Percentiles rank a stretch among this genome's conserved stretches.
Evolutionary conservation across 495 filamentous ascomycete genomes (phyloP).

Genomic region (Choiromyces venosus): DNA sequence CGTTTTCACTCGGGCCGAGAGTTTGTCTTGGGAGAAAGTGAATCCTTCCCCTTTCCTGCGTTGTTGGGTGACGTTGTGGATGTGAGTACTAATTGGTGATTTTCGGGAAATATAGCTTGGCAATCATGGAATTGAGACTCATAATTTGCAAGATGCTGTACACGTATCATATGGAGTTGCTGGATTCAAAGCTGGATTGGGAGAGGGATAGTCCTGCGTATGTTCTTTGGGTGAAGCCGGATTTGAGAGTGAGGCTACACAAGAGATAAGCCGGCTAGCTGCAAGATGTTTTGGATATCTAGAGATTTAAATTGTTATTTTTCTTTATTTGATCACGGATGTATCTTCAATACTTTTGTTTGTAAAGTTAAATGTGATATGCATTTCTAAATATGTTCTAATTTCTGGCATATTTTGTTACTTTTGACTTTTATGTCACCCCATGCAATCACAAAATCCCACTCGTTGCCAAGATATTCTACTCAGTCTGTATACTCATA

Average conservation of each 20-base stretch:
- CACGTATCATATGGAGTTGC: conserved; percentile 43
- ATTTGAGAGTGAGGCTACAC: conserved; percentile 31
- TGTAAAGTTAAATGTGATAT: not conserved
- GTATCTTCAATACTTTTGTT: not conserved
- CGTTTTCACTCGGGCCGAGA: conserved; percentile 32
- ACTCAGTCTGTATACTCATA: conserved; percentile 3
- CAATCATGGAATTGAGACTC: conserved; percentile 44
- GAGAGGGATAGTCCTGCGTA: conserved; percentile 37
- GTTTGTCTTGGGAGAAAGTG: conserved; percentile 7
- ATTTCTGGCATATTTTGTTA: not conserved
- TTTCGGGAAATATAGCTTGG: conserved; percentile 29
- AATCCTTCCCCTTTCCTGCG: not conserved
- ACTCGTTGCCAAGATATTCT: not conserved
- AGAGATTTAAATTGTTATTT: not conserved
- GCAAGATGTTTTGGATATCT: not conserved
- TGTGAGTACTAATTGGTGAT: conserved; percentile 8
- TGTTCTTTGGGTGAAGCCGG: conserved; percentile 45
- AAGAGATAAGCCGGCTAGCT: not conserved
- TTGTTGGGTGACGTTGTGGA: not conserved
- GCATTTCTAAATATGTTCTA: not conserved
- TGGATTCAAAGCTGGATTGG: conserved; percentile 43
- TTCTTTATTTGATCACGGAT: not conserved
- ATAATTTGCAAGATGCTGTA: conserved; percentile 44
- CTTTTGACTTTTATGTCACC: not conserved
- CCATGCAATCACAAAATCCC: not conserved